phyloP scores from a whole-genome alignment of 768 basidiomycete species.

The Panaeolus cyanescens region DNA sequence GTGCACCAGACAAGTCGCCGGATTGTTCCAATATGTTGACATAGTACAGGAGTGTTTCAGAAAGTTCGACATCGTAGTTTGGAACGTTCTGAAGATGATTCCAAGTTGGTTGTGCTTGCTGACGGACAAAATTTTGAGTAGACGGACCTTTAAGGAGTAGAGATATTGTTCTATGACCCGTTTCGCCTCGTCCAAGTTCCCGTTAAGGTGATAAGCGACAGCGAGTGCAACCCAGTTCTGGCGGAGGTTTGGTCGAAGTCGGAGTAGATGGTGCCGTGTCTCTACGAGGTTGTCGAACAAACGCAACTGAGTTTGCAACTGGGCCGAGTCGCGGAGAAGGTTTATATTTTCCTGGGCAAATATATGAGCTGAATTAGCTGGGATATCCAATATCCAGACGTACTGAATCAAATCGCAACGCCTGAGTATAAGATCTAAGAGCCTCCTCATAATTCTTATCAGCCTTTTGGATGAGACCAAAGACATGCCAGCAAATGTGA shows the following conservation, averaged over 20 bases:
- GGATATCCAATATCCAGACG: constrained; percentile 18
- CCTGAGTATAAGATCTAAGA: constrained; percentile 88
- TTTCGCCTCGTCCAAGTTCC: constrained; percentile 69
- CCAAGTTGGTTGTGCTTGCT: not conserved
- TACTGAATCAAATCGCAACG: constrained; percentile 88
- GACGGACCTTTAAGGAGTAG: constrained; percentile 65
- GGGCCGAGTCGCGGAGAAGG: constrained; percentile 87
- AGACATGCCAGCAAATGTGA: constrained; percentile 98
- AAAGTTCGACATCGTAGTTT: constrained; percentile 78
- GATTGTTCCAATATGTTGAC: constrained; percentile 72
- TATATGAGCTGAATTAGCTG: not conserved
- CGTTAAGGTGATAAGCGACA: constrained; percentile 85
- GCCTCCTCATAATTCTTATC: constrained; percentile 96
- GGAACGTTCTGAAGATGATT: constrained; percentile 61
- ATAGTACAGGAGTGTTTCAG: constrained; percentile 82
- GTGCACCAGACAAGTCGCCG: constrained; percentile 60
- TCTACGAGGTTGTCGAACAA: constrained; percentile 78
- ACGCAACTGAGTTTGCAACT: constrained; percentile 86
- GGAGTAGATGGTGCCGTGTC: constrained; percentile 79
- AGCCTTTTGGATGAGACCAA: constrained; percentile 91
- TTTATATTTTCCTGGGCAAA: constrained; percentile 84
- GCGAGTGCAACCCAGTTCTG: constrained; percentile 90
- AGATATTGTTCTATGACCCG: constrained; percentile 76
- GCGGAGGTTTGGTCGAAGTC: constrained; percentile 77
- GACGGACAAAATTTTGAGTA: not conserved